A percentile compares a stretch with the other conserved stretches of the same genome.
Conservation (phyloP, 2,329 filamentous ascomycete species). For the Cladobotryum mycophilum region DNA sequence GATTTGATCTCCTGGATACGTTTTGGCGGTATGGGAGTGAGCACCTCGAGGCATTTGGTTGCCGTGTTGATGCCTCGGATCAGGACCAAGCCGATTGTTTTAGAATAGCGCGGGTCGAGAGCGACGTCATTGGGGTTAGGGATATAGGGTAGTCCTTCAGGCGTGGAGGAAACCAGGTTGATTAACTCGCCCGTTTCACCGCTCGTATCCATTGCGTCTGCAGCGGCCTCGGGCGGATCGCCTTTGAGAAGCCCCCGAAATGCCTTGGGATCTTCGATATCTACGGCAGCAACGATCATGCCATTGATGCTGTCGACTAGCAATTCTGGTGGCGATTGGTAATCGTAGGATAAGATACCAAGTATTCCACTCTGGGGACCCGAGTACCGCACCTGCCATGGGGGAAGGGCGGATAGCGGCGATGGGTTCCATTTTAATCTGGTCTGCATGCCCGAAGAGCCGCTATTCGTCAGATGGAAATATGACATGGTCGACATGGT, state of each 20-base stretch:
- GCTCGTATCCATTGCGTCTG: conserved; percentile 17
- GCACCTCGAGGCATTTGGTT: conserved; percentile 51
- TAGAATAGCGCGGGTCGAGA: conserved; percentile 54
- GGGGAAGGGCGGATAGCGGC: conserved; percentile 50
- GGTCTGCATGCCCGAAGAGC: background rate
- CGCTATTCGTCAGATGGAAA: conserved; percentile 48
- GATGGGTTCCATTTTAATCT: conserved; percentile 42
- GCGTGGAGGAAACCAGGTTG: conserved; percentile 18
- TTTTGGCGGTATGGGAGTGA: conserved; percentile 51
- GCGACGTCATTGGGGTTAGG: conserved; percentile 45
- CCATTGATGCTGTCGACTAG: conserved; percentile 64
- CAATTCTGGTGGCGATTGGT: conserved; percentile 51
- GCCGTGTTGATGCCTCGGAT: conserved; percentile 61
- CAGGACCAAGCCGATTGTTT: conserved; percentile 58
- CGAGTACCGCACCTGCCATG: conserved; percentile 57
- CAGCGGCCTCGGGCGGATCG: background rate
- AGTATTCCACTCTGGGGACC: conserved; percentile 46
- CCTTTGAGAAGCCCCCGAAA: conserved; percentile 31
- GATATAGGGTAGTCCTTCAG: conserved; percentile 58
- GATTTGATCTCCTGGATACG: conserved; percentile 34
- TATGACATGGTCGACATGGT: conserved; percentile 77
- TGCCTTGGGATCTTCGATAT: conserved; percentile 48
- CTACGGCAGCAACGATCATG: conserved; percentile 60
- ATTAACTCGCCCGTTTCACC: background rate
- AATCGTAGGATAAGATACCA: conserved; percentile 63